Conservation (phyloP, 257 asterid species). For the Solanum etuberosum region DNA sequence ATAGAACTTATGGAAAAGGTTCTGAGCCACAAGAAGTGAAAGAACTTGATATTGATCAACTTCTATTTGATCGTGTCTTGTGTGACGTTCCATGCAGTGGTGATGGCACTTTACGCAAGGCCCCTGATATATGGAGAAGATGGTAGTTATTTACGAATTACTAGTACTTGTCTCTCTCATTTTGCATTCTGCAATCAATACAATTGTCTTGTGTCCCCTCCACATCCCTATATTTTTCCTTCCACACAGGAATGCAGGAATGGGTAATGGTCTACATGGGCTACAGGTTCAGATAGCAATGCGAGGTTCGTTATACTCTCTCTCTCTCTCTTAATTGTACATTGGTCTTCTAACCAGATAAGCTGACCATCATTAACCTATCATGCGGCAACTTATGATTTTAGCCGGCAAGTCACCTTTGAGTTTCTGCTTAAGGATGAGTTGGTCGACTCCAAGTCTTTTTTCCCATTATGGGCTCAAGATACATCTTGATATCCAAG, state of each 20-base stretch:
- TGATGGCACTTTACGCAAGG: slow-evolving; percentile 97
- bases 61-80: slow-evolving; percentile 91
- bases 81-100: slow-evolving; percentile 99
- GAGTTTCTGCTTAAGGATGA: neutral
- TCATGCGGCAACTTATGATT: neutral
- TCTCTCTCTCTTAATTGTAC: neutral
- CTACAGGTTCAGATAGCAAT: slow-evolving; percentile 93
- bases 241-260: slow-evolving; percentile 66
- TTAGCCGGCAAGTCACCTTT: neutral
- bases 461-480: neutral
- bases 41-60: slow-evolving; percentile 47
- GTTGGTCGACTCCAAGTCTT: neutral
- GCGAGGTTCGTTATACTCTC: slow-evolving; percentile 47
- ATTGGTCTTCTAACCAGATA: neutral
- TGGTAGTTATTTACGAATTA: slow-evolving; percentile 37
- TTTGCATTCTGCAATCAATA: neutral
- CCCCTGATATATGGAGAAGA: slow-evolving; percentile 98
- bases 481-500: neutral
- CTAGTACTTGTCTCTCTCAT: neutral
- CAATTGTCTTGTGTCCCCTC: neutral
- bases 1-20: slow-evolving; percentile 21
- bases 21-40: slow-evolving; percentile 28
- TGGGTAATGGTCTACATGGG: slow-evolving; percentile 87
- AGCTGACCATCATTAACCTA: neutral
- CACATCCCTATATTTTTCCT: neutral